phyloP scores from a whole-genome alignment of 139 green algal genomes.

The Coccomyxa sp. region DNA sequence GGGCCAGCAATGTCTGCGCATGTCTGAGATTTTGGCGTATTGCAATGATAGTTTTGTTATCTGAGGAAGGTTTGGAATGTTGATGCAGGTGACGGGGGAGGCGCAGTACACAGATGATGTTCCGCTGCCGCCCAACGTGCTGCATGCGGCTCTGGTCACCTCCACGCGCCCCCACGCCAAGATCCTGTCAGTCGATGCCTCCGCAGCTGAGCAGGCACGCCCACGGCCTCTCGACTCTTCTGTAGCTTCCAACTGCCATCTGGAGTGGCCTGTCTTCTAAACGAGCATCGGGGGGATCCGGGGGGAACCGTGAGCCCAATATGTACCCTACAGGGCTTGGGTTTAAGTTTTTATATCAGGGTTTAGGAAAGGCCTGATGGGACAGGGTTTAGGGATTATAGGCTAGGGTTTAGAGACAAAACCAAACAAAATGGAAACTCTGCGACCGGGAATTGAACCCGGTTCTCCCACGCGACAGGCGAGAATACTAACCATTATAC shows the following conservation, averaged over 20 bases:
- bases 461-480: slow-evolving; percentile 3
- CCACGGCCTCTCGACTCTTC: too few species aligned
- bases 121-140: slow-evolving; percentile 41
- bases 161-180: slow-evolving; percentile 74
- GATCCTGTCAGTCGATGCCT: slow-evolving; percentile 66
- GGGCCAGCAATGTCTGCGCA: background rate
- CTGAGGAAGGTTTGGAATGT: background rate
- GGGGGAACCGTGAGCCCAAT: too few species aligned
- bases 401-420: too few species aligned
- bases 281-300: too few species aligned
- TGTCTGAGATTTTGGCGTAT: too few species aligned
- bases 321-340: too few species aligned
- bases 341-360: too few species aligned
- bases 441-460: slow-evolving; percentile 9
- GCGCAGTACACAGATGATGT: slow-evolving; percentile 92
- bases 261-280: too few species aligned
- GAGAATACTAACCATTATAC: slow-evolving; percentile 7
- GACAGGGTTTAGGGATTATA: too few species aligned
- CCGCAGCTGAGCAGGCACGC: slow-evolving; percentile 44
- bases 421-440: background rate
- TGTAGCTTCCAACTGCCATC: too few species aligned
- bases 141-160: slow-evolving; percentile 80
- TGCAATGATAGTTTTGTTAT: background rate
- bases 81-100: slow-evolving; percentile 75
- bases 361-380: too few species aligned